A percentile compares a stretch with the other conserved stretches of the same genome.
Conservation (phyloP, 768 basidiomycete species). For the Arthromyces matolae region DNA sequence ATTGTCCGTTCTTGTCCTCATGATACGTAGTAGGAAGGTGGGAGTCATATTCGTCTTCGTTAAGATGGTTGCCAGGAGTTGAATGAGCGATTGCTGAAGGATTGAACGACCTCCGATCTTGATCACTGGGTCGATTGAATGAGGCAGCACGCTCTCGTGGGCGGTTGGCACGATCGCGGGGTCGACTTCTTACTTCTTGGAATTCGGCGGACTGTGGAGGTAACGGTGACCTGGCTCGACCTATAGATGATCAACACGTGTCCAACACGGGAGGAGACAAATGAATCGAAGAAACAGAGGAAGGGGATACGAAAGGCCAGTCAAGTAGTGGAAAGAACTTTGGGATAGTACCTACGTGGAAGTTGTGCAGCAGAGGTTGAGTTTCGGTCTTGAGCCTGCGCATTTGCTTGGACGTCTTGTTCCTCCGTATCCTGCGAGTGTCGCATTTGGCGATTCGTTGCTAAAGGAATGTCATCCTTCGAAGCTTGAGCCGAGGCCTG, state of each 20-base stretch:
- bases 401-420: constrained; percentile 15
- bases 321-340: constrained; percentile 19
- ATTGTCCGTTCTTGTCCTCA: neutral
- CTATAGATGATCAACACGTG: constrained; percentile 19
- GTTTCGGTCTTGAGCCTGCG: constrained; percentile 6
- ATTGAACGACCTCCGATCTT: neutral
- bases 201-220: constrained; percentile 42
- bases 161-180: constrained; percentile 2
- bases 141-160: constrained; percentile 4
- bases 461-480: neutral
- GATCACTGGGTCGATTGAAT: neutral
- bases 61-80: constrained; percentile 5
- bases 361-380: constrained; percentile 16
- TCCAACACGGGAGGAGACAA: neutral
- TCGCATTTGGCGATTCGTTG: constrained; percentile 3
- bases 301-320: constrained; percentile 16
- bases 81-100: constrained; percentile 5
- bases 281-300: constrained; percentile 8
- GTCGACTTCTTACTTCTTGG: constrained; percentile 20
- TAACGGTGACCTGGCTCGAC: constrained; percentile 39
- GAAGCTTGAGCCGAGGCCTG: constrained; percentile 10
- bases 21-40: neutral
- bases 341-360: constrained; percentile 31
- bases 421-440: constrained; percentile 9
- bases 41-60: neutral